Evolutionary conservation across 2,329 filamentous ascomycete species (phyloP).

Genomic region (Fonsecaea erecta): DNA sequence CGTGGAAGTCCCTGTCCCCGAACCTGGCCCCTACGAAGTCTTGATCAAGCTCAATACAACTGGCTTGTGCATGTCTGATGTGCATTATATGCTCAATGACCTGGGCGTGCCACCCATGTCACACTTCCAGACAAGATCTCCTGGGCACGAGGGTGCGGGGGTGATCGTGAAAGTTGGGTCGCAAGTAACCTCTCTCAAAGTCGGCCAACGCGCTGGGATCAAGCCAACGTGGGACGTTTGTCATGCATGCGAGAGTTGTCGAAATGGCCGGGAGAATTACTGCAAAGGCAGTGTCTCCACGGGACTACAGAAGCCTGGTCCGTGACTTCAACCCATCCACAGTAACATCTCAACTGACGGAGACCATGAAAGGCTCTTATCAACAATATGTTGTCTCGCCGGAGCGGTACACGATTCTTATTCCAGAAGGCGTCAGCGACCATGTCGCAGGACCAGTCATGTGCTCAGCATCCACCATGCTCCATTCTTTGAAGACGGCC

Average conservation of each 20-base stretch:
- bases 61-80: conserved; percentile 62
- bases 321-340: not conserved
- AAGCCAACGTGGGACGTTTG: conserved; percentile 60
- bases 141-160: conserved; percentile 63
- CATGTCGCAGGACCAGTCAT: conserved; percentile 63
- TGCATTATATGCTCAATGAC: conserved; percentile 63
- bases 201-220: conserved; percentile 59
- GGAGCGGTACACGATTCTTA: conserved; percentile 53
- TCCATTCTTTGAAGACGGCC: conserved; percentile 59
- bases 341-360: not conserved
- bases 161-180: conserved; percentile 61
- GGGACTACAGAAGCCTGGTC: conserved; percentile 45
- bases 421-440: conserved; percentile 51
- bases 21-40: conserved; percentile 58
- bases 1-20: conserved; percentile 35
- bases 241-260: conserved; percentile 57
- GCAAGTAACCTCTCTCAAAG: conserved; percentile 57
- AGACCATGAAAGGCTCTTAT: conserved; percentile 53
- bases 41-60: conserved; percentile 64
- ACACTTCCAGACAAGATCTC: conserved; percentile 49
- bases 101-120: conserved; percentile 55
- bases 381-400: conserved; percentile 64
- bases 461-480: conserved; percentile 64
- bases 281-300: conserved; percentile 53
- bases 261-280: conserved; percentile 59